Evolutionary conservation across 2,329 filamentous ascomycete species (phyloP).

Genomic region (Triangularia setosa): DNA sequence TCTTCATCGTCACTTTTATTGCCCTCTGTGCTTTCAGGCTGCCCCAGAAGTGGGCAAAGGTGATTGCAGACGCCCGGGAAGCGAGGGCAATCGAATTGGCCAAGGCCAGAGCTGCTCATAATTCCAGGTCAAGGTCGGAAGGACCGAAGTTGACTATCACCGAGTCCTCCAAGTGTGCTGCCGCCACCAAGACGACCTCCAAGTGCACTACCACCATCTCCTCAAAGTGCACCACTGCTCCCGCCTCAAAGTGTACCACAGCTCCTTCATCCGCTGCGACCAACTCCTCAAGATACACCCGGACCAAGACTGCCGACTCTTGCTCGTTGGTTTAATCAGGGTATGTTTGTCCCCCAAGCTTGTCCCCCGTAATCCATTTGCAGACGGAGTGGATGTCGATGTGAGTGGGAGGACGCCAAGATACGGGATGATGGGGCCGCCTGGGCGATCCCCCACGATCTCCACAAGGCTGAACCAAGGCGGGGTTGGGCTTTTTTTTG

Average conservation of each 20-base stretch:
- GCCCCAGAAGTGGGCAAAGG: background rate
- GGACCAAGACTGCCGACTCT: background rate
- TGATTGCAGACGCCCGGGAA: background rate
- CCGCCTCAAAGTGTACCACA: background rate
- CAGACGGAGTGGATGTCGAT: background rate
- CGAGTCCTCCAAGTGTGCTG: background rate
- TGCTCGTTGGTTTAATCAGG: background rate
- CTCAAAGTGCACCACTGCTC: background rate
- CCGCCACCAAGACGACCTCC: background rate
- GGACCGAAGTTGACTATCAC: background rate
- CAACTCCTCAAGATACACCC: background rate
- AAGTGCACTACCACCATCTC: background rate
- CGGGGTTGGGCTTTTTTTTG: background rate
- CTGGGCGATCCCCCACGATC: slow-evolving; percentile 2
- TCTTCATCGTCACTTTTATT: background rate
- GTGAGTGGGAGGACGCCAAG: background rate
- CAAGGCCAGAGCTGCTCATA: background rate
- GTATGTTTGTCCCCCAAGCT: background rate
- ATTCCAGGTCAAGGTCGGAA: background rate
- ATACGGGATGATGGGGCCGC: background rate
- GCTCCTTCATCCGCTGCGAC: background rate
- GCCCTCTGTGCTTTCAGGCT: background rate
- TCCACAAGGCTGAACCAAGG: slow-evolving; percentile 18
- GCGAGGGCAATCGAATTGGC: background rate
- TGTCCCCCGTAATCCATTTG: background rate